Percentiles rank a stretch among this genome's conserved stretches.
Conservation (phyloP, 306 rosid genomes). For the Begonia fuchsioides region DNA sequence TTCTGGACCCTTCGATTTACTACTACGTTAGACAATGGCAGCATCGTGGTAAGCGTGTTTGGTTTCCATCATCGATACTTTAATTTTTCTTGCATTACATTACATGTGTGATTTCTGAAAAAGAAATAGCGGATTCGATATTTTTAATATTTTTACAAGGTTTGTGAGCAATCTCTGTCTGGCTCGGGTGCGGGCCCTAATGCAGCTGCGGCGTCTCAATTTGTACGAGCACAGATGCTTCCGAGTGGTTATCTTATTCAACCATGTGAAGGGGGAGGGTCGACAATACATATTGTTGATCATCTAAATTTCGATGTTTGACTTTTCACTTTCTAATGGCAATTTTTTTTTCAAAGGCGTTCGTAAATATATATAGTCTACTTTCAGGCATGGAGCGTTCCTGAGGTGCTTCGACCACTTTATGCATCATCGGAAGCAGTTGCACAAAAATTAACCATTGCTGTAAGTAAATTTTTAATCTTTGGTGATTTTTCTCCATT, state of each 20-base stretch:
- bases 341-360: no score
- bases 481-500: no score
- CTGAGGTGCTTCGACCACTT: slow-evolving; percentile 87
- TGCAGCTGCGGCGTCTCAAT: slow-evolving; percentile 61
- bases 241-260: slow-evolving; percentile 94
- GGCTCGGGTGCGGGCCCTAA: slow-evolving; percentile 81
- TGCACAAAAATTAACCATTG: slow-evolving; percentile 83
- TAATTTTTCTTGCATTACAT: not conserved
- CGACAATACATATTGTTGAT: slow-evolving; percentile 90
- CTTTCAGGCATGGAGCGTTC: slow-evolving; percentile 85
- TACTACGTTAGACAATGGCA: slow-evolving; percentile 66
- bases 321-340: not conserved
- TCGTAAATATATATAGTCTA: not conserved
- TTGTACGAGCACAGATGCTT: slow-evolving; percentile 67
- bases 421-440: slow-evolving; percentile 80
- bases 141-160: slow-evolving; percentile 14
- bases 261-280: slow-evolving; percentile 97
- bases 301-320: slow-evolving; percentile 84
- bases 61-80: not conserved
- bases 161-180: slow-evolving; percentile 91
- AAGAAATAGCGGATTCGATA: no score
- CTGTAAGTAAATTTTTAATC: slow-evolving; percentile 31
- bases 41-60: slow-evolving; percentile 61
- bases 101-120: no score
- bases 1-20: slow-evolving; percentile 97